Evolutionary conservation across 768 basidiomycete species (phyloP).

Genomic region (Boletus reticulatus): DNA sequence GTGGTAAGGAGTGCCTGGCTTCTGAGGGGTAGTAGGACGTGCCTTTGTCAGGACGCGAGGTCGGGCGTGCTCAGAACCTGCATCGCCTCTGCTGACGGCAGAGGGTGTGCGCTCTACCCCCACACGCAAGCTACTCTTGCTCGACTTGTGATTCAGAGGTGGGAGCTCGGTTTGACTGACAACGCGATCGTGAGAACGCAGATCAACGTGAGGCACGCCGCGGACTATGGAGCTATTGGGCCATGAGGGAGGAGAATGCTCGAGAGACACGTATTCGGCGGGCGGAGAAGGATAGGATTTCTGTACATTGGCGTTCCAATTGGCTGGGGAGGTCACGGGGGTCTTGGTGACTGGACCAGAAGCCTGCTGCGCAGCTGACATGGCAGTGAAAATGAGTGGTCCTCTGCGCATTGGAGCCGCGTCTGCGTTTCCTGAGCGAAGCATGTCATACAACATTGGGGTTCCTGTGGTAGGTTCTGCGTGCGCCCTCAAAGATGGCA

Average conservation of each 20-base stretch:
- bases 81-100: constrained; percentile 7
- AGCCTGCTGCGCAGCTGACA: constrained; percentile 34
- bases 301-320: neutral
- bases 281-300: constrained; percentile 31
- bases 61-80: constrained; percentile 12
- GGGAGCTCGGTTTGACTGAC: constrained; percentile 14
- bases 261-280: constrained; percentile 12
- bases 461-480: neutral
- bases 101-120: constrained; percentile 12
- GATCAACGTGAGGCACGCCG: neutral
- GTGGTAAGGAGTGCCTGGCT: constrained; percentile 11
- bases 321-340: constrained; percentile 13
- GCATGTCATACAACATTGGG: constrained; percentile 21
- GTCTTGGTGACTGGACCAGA: neutral
- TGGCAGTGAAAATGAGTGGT: constrained; percentile 64
- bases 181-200: neutral
- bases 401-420: constrained; percentile 38
- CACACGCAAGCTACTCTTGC: constrained; percentile 10
- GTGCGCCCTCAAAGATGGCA: neutral
- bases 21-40: constrained; percentile 34
- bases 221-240: constrained; percentile 2
- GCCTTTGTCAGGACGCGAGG: constrained; percentile 31
- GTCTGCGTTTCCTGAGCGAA: constrained; percentile 18
- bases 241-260: neutral
- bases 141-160: constrained; percentile 13